A percentile compares a stretch with the other conserved stretches of the same genome.
Conservation (phyloP, 306 rosid genomes). For the Dalbergia cochinchinensis region DNA sequence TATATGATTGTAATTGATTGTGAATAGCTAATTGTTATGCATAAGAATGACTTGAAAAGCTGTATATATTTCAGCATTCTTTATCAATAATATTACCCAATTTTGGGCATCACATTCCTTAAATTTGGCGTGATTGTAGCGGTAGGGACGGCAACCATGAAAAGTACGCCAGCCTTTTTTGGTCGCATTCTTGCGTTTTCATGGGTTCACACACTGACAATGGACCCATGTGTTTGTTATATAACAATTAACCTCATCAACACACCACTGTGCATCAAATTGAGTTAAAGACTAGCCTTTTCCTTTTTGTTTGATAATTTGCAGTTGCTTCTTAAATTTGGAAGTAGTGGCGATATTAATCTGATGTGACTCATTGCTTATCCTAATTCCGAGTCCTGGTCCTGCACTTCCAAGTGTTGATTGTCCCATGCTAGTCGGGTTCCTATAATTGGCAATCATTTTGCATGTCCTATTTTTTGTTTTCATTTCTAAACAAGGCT, state of each 20-base stretch:
- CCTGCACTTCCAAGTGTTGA: neutral
- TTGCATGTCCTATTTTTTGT: neutral
- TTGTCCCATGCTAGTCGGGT: neutral
- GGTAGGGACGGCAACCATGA: neutral
- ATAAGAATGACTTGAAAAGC: no score
- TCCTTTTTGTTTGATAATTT: neutral
- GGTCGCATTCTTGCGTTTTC: neutral
- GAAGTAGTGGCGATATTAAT: neutral
- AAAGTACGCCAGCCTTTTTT: neutral
- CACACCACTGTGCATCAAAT: neutral
- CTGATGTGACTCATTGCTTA: neutral
- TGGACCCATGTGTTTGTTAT: neutral
- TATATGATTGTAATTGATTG: no score
- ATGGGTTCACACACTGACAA: neutral
- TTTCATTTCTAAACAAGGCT: neutral
- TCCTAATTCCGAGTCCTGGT: neutral
- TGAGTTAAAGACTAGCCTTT: neutral
- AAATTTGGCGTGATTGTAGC: no score
- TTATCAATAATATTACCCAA: no score
- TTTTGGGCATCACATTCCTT: no score
- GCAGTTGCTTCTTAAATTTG: neutral
- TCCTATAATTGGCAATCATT: neutral
- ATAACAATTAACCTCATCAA: neutral
- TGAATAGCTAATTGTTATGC: no score
- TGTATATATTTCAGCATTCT: no score